A percentile compares a stretch with the other conserved stretches of the same genome.
Conservation (phyloP, 345 rosid genomes). For the Salix udensis region DNA sequence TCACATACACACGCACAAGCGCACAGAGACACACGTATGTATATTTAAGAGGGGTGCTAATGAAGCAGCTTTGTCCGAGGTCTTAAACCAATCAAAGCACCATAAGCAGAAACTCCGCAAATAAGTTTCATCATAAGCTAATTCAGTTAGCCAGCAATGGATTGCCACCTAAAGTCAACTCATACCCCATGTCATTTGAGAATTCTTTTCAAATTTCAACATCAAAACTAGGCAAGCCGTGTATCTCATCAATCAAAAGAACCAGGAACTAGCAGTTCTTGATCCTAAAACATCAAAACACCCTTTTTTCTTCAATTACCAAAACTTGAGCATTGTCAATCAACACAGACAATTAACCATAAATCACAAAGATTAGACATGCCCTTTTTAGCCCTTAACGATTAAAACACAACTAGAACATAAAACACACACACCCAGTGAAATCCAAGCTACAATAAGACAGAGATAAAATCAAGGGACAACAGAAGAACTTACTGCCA, state of each 20-base stretch:
- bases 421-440: background rate
- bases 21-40: too few relatives aligned
- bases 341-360: conserved; percentile 2
- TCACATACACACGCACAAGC: too few relatives aligned
- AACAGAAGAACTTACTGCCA: conserved; percentile 55
- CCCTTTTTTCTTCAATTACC: background rate
- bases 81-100: background rate
- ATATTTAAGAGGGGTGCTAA: too few relatives aligned
- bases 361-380: background rate
- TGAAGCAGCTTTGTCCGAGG: background rate
- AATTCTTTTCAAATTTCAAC: conserved; percentile 2
- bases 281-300: background rate
- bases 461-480: background rate
- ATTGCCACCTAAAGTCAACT: background rate
- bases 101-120: background rate
- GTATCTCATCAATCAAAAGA: background rate
- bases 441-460: background rate
- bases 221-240: background rate
- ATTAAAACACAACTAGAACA: background rate
- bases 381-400: background rate
- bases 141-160: background rate
- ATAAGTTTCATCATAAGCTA: background rate
- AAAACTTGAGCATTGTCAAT: conserved; percentile 15
- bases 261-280: background rate
- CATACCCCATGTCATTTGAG: background rate